Evolutionary conservation across 352 stramenopile genomes (phyloP), one percentile per base, ranked within the genome.

Genomic region (Pythium sp.): DNA sequence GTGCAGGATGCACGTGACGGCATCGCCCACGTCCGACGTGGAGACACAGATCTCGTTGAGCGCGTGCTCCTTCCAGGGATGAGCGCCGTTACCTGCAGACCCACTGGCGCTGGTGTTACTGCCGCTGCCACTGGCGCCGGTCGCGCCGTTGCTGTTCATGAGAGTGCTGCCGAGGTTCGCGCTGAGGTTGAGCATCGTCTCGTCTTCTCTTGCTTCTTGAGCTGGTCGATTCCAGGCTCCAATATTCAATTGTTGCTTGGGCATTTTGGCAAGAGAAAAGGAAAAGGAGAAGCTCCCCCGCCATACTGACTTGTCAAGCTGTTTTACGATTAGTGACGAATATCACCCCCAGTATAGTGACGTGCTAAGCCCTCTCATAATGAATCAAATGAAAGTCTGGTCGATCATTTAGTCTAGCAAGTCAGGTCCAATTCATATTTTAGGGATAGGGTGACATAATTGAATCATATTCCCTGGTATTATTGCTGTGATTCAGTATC

Each of bases 1-100:
- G 69, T 95, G 87, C 47, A 94, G 67, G 14, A 94, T 61, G 58
- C 82, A 88, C 28, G 81, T 91, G 26, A 89, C 70, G 49, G 79
- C 82, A 61, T 94, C 87, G 20, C 78, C 75, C 20, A 91, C 68
- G 66, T 93, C 82, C 57, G 80, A 72, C 15, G 80, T 67, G 9
- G 73, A 69, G 38, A 92, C 84, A 18, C 73, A 75, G 26, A 94
- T 72, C 72, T 90, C 79, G n/a, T 86, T 82, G 41, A 94, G 72
- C 24, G 80, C 53, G 62, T 93, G 80, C 70, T 93, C 82, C 59
- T 80, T 85, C 81, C 80, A 90, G 4, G 56, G 20, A 36, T 30
- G 43, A 3, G 74, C 63, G 20, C 43, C 12, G 47, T 22, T 20
- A 28, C n/a, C 47, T 18, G 62, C 2, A 3, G 28, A 9, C 1